A percentile compares a stretch with the other conserved stretches of the same genome.
Evolutionary conservation across 768 basidiomycete species (phyloP).

Genomic region (Suillus americanus): DNA sequence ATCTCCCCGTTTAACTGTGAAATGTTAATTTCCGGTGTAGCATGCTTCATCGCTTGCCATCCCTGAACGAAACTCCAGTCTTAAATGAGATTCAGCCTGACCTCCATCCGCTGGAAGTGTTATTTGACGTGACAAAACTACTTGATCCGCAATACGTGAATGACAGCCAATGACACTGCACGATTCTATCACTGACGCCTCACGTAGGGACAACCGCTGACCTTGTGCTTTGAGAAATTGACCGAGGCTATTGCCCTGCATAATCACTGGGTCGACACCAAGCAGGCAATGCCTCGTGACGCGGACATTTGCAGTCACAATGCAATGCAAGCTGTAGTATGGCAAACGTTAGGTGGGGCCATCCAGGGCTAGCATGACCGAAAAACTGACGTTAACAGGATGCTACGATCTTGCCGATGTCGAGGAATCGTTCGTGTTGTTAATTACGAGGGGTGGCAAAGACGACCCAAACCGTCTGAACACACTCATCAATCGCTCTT

Average conservation of each 20-base stretch:
- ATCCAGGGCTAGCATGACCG: background rate
- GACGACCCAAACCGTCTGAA: conserved; percentile 63
- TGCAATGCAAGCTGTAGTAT: conserved; percentile 70
- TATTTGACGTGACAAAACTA: conserved; percentile 78
- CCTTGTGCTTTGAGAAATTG: conserved; percentile 67
- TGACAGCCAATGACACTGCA: conserved; percentile 12
- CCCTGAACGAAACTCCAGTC: conserved; percentile 45
- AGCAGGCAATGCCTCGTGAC: conserved; percentile 47
- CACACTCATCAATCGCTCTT: conserved; percentile 63
- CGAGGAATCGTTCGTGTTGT: conserved; percentile 69
- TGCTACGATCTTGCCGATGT: conserved; percentile 62
- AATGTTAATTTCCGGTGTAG: conserved; percentile 35
- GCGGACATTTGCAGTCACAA: conserved; percentile 72
- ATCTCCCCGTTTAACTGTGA: background rate
- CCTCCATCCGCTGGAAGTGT: conserved; percentile 72
- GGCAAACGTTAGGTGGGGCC: conserved; percentile 63
- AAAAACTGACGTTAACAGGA: conserved; percentile 40
- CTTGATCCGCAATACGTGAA: conserved; percentile 61
- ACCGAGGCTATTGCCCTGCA: conserved; percentile 65
- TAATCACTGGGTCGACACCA: conserved; percentile 68
- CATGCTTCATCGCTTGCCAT: conserved; percentile 69
- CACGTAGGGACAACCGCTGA: conserved; percentile 66
- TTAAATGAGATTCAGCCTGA: conserved; percentile 77
- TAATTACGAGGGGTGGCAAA: conserved; percentile 58
- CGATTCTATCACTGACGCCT: conserved; percentile 1